Evolutionary conservation across 345 rosid genomes (phyloP).

Genomic region (Pseudoturritis turrita): DNA sequence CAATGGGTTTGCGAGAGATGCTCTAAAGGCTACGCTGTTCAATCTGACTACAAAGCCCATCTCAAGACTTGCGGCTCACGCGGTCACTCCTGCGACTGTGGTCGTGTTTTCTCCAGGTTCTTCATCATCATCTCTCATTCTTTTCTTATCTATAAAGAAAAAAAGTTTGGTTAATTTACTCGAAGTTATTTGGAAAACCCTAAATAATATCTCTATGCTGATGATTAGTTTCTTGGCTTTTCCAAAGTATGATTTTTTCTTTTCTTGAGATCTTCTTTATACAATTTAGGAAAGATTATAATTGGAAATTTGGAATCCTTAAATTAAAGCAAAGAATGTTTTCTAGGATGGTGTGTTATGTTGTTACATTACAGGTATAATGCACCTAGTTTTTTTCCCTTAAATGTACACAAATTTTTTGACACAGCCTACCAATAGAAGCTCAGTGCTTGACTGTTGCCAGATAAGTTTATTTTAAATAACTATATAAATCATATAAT

Average conservation of each 20-base stretch:
- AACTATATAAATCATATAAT: background rate
- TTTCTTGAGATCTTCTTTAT: background rate
- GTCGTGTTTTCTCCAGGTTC: conserved; percentile 95
- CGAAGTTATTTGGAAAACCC: conserved; percentile 2
- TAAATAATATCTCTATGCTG: background rate
- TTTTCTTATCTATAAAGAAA: background rate
- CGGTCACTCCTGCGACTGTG: conserved; percentile 98
- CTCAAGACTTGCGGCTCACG: conserved; percentile 96
- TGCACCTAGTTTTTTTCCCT: background rate
- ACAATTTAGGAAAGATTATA: background rate
- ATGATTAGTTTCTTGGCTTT: background rate
- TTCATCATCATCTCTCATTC: background rate
- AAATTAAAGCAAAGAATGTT: conserved; percentile 6
- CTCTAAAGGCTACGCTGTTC: conserved; percentile 95
- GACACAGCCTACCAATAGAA: conserved; percentile 10
- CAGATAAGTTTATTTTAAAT: background rate
- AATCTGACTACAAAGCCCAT: conserved; percentile 94
- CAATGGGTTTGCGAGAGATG: conserved; percentile 96
- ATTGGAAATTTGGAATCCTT: background rate
- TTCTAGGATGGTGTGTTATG: background rate
- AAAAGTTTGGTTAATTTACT: background rate
- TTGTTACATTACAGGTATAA: background rate
- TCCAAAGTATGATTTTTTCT: background rate
- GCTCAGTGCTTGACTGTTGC: conserved; percentile 7
- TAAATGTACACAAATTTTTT: background rate